phyloP scores from a whole-genome alignment of 208 protist species.

The Acanthamoeba sp. region DNA sequence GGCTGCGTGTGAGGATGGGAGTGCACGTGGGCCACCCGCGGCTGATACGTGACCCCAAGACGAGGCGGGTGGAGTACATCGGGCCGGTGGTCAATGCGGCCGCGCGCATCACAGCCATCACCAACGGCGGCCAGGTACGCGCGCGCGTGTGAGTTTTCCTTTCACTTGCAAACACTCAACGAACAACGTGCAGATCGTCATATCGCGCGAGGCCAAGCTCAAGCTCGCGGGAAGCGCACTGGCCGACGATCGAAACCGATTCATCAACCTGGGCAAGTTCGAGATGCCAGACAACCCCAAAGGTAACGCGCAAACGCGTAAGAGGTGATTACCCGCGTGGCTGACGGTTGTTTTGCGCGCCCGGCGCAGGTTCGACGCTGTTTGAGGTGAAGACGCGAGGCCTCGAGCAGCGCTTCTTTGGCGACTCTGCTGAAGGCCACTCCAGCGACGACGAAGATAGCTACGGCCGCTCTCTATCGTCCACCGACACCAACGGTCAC shows the following conservation, averaged over 20 bases:
- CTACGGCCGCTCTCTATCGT: neutral
- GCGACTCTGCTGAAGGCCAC: neutral
- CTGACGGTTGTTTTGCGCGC: too few species aligned
- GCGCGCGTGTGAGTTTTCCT: too few species aligned
- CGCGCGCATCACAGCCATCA: slow-evolving; percentile 55
- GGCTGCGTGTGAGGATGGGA: slow-evolving; percentile 51
- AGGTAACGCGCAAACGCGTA: too few species aligned
- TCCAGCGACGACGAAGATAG: neutral
- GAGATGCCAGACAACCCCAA: slow-evolving; percentile 51
- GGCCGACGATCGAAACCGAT: neutral
- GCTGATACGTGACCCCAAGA: slow-evolving; percentile 31
- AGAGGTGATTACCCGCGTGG: too few species aligned
- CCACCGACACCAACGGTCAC: neutral
- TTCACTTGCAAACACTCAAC: neutral
- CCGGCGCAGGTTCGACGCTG: neutral
- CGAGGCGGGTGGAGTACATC: slow-evolving; percentile 18
- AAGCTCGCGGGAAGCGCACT: neutral
- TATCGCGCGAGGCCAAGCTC: neutral
- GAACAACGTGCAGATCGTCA: neutral
- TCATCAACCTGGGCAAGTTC: slow-evolving; percentile 54
- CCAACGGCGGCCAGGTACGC: slow-evolving; percentile 64
- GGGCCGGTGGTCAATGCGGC: slow-evolving; percentile 46
- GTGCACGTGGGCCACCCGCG: slow-evolving; percentile 27
- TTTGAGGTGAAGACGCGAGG: neutral
- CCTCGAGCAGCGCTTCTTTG: neutral